Evolutionary conservation across 768 basidiomycete genomes (phyloP), one percentile per base, ranked within the genome.

Genomic region (Suillus occidentalis): DNA sequence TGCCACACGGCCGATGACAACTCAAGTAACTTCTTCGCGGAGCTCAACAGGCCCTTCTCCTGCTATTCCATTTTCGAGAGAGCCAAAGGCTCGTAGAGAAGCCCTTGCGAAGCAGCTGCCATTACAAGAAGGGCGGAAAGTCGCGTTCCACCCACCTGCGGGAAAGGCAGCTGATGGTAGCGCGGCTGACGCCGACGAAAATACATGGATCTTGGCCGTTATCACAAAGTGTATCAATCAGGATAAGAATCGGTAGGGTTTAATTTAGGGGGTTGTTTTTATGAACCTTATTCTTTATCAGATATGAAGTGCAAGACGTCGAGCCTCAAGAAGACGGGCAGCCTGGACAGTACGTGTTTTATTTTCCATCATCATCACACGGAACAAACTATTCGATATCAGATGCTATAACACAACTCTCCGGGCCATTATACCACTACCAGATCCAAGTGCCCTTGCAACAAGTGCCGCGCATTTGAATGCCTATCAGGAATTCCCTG

Each of bases 301-400:
- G 91, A 67, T 94, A 94, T 68, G 91, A 93, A 75, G 93, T 95
- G 0, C 90, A 92, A 75, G 93, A 94, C 72, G 87, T 85, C 45
- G 92, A 95, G 68, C 89, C 90, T 22, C 89, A 91, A 74, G 92
- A 92, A 72, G 89, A 91, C 62, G 89, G 91, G 10, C 84, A 89
- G 67, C 88, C 89, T 25, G 90, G 89, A 71, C 79, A 78, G 78
- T 80, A 63, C 69, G 81, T 72, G n/a, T 5, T 14, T n/a, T 45
- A 49, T 49, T 49, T 22, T 49, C 13, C 22, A 49, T 50, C 14
- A 16, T 49, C 22, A 25, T 47, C n/a, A 22, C 2, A 49, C 49
- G 14, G 49, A 50, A 25, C 40, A 16, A 12, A 25, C n/a, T 56
- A 10, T 52, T 22, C 56, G n/a, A 60, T 58, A 16, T 56, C 49